Base-by-base conservation (phyloP, 202 grass and related monocot species). In the Panicum hallii region DNA sequence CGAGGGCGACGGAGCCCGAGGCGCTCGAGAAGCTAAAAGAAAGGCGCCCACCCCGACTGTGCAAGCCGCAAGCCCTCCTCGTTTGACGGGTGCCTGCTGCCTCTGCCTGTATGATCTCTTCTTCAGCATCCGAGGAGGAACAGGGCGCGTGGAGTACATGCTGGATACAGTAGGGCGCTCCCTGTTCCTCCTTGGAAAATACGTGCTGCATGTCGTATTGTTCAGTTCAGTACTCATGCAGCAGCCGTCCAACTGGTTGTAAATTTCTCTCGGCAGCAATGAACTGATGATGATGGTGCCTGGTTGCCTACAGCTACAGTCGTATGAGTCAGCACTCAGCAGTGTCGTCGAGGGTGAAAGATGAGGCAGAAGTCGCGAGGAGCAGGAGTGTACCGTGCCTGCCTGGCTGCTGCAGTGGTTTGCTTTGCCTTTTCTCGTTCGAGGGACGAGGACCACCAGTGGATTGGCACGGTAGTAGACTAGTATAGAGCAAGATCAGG, bases 21-120 rank as follows among this genome's bases (percentile, higher is more conserved):
- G 30, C 11, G 41, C 78, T 76, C 70, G 49, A 75, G 77, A 87
- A 66, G 77, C 47, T 16, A 44, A 43, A 72, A 63, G 15, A 72
- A 86, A 64, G 17, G 26, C 32, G 4, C 32, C 32, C 32, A 0
- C 32, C 16, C 15, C 20, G 0, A 5, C 13, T 55, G 58, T 0
- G 28, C 4, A 3, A 15, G n/a, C 40, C 30, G 50, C n/a, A 10
- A 62, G 23, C 16, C 38, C 3, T 30, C 42, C 77, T 64, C 61
- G 62, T 54, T 69, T 43, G 46, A 69, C 48, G 36, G 34, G 74
- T 44, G 10, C 19, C 63, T 38, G 32, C 5, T 5, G 36, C 13
- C 13, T 3, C 28, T 23, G 7, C 20, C 40, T 22, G 58, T 40
- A 11, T 11, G 12, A 55, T 70, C 15, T 70, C 74, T 65, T 23